Conservation (phyloP, 192 early-diverging fungal species). For the Umbelopsis sp. region DNA sequence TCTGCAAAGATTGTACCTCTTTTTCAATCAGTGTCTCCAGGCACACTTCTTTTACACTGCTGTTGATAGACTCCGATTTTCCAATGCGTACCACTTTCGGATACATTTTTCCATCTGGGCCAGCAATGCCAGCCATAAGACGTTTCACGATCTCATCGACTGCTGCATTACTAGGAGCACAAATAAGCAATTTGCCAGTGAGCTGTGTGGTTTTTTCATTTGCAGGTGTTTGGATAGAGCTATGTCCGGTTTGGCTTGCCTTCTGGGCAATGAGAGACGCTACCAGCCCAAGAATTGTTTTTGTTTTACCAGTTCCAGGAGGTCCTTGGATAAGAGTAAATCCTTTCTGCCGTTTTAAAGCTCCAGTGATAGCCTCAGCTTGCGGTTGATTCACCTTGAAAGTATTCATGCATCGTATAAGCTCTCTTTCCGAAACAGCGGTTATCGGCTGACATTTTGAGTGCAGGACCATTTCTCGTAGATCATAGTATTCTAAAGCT, state of each 20-base stretch:
- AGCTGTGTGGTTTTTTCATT: slow-evolving; percentile 18
- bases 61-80: slow-evolving; percentile 69
- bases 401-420: slow-evolving; percentile 50
- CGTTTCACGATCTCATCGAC: slow-evolving; percentile 95
- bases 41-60: slow-evolving; percentile 70
- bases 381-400: slow-evolving; percentile 93
- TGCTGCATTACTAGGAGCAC: slow-evolving; percentile 96
- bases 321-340: slow-evolving; percentile 91
- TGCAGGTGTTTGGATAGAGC: not conserved
- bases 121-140: slow-evolving; percentile 73
- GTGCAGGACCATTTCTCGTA: slow-evolving; percentile 66
- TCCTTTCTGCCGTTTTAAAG: slow-evolving; percentile 64
- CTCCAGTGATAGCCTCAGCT: slow-evolving; percentile 79
- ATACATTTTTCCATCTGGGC: slow-evolving; percentile 58
- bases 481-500: slow-evolving; percentile 61
- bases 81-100: slow-evolving; percentile 88
- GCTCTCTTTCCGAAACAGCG: slow-evolving; percentile 40
- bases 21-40: slow-evolving; percentile 72
- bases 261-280: slow-evolving; percentile 53
- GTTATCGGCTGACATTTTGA: slow-evolving; percentile 43
- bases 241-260: not conserved
- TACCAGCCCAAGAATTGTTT: slow-evolving; percentile 86
- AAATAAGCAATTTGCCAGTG: slow-evolving; percentile 74
- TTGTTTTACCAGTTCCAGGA: slow-evolving; percentile 80
- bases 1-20: slow-evolving; percentile 50